Evolutionary conservation across 2,329 filamentous ascomycete genomes (phyloP).

Genomic region (Penicillium janthinellum): DNA sequence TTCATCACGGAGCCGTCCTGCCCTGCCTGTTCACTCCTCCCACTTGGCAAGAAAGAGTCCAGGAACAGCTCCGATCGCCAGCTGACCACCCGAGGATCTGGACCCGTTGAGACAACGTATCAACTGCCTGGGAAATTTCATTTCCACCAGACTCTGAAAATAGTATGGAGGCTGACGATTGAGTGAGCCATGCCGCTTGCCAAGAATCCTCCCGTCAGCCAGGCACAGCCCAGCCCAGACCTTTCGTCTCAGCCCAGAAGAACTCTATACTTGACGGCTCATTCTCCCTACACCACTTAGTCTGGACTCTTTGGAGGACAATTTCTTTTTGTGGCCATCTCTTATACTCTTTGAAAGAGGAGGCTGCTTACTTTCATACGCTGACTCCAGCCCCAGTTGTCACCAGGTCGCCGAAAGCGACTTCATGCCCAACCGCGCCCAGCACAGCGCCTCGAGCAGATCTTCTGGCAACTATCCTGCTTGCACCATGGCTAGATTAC

Average conservation of each 20-base stretch:
- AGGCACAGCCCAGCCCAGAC: neutral
- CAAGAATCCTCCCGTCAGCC: neutral
- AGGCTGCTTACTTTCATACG: neutral
- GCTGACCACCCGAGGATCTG: neutral
- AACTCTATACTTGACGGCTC: too few relatives aligned
- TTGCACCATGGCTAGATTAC: neutral
- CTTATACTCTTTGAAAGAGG: neutral
- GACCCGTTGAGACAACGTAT: neutral
- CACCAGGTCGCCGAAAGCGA: neutral
- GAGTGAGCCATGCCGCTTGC: neutral
- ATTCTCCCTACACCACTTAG: too few relatives aligned
- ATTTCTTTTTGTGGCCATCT: neutral
- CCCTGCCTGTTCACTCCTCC: neutral
- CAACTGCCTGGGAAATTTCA: neutral
- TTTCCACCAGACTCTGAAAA: conserved; percentile 1
- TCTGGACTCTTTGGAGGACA: too few relatives aligned
- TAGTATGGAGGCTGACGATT: neutral
- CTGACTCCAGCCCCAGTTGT: too few relatives aligned
- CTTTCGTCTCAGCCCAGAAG: neutral
- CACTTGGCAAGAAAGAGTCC: neutral
- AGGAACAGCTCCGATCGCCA: neutral
- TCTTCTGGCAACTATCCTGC: neutral
- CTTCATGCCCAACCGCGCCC: neutral
- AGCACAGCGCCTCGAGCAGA: neutral
- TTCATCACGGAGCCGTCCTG: neutral